Base-by-base conservation (phyloP, 805 yeast genomes). In the Danielia oregonensis region DNA sequence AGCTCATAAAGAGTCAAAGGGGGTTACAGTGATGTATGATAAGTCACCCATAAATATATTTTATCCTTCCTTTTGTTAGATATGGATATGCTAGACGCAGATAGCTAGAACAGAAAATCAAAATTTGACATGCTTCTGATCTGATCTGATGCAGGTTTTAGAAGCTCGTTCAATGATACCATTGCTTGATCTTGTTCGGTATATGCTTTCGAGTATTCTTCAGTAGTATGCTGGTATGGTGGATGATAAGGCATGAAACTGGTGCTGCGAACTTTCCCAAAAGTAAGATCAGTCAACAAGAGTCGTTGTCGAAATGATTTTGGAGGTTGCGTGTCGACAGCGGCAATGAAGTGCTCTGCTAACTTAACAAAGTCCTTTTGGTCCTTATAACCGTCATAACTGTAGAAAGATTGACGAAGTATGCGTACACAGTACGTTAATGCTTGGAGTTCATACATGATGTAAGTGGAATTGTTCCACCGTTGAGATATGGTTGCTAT, bases 1-100 rank as follows among this genome's bases (percentile, higher is more conserved):
- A 52, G 40, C 59, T 67, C 36, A 64, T 68, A 26, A 65, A 65
- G 43, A 62, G 68, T 37, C 73, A 67, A 46, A 55, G 64, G 26
- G 66, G 63, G 5, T 46, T 59, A n/a, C 41, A 43, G 29, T 51
- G 28, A 26, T 25, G 17, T 28, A 18, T 24, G 18, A n/a, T 27
- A 25, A 26, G 18, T n/a, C n/a, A n/a, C n/a, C n/a, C 31, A 17
- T n/a, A 6, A 6, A 13, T 12, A 6, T 13, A 6, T 24, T 10
- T 7, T 12, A 6, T 13, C 26, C 15, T 6, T 24, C 26, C 6
- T 6, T 24, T 6, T 10, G 6, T 12, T 13, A 6, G 10, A 15
- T 24, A 15, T 24, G 13, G n/a, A 24, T 24, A 13, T 24, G 26
- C 26, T 24, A 15, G 26, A 15, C 13, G 26, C 13, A 6, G 26